Conservation (phyloP, 129 eudicot genomes). For the Escallonia rubra region DNA sequence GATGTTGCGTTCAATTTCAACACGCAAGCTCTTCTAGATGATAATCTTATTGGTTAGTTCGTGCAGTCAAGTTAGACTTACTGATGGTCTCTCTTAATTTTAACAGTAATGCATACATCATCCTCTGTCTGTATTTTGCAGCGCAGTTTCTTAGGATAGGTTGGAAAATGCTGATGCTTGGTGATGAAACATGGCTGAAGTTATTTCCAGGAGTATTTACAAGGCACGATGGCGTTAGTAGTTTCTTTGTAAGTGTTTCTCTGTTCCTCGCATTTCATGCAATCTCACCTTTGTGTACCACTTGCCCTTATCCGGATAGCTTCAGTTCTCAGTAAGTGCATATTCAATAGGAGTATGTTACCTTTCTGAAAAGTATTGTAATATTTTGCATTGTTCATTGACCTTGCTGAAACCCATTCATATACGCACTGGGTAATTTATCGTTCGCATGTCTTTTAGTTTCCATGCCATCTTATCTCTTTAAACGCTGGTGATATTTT, state of each 20-base stretch:
- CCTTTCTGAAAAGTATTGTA: no score
- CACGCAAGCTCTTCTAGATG: constrained; percentile 82
- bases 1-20: constrained; percentile 90
- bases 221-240: constrained; percentile 91
- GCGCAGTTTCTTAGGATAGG: constrained; percentile 75
- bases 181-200: constrained; percentile 98
- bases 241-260: constrained; percentile 73
- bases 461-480: no score
- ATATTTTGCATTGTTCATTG: no score
- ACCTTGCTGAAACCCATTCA: no score
- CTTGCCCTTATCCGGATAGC: no score
- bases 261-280: not conserved
- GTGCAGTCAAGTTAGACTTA: constrained; percentile 1
- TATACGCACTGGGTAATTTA: no score
- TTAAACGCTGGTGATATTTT: no score
- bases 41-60: constrained; percentile 71
- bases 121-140: constrained; percentile 30
- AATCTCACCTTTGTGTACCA: no score
- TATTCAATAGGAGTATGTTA: no score
- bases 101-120: constrained; percentile 15
- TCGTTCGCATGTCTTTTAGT: no score
- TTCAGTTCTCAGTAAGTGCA: no score
- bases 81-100: not conserved
- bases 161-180: constrained; percentile 95
- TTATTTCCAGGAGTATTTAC: constrained; percentile 75